These are phyloP conservation scores for Podila epicladia DNA, from an alignment of 192 early-diverging fungal species.

Conservation along the genomic window DNA sequence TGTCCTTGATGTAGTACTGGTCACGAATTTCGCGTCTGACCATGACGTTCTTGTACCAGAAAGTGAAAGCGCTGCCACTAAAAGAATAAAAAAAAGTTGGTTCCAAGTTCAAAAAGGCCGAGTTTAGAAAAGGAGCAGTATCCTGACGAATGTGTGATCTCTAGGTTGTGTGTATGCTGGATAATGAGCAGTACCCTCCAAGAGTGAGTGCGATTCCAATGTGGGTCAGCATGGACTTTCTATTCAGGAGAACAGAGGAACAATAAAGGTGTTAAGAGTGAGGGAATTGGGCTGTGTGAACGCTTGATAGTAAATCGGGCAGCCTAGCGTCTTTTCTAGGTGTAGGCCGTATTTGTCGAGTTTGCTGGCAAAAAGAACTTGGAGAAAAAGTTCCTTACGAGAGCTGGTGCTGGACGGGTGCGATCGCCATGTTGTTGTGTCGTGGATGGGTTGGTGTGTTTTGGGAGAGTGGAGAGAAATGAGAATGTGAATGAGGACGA, in stretches of 20 bases:
- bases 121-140: neutral
- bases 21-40: constrained; percentile 3
- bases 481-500: neutral
- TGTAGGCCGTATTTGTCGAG: too few relatives aligned
- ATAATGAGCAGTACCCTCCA: constrained; percentile 9
- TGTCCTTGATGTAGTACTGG: constrained; percentile 14
- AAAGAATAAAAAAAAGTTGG: neutral
- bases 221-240: constrained; percentile 28
- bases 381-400: constrained; percentile 17
- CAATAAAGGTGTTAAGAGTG: neutral
- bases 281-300: neutral
- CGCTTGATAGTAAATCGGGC: neutral
- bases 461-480: neutral
- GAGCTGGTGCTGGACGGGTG: constrained; percentile 32
- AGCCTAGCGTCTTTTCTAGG: neutral
- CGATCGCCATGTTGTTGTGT: constrained; percentile 3
- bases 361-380: neutral
- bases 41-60: constrained; percentile 11
- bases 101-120: neutral
- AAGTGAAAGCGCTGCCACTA: constrained; percentile 7
- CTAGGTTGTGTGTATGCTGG: neutral
- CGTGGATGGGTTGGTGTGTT: too few relatives aligned
- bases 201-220: constrained; percentile 24
- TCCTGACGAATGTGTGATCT: neutral
- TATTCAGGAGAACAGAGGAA: constrained; percentile 3